Base-by-base conservation (phyloP, 805 yeast genomes). In the Yarrowia osloensis region DNA sequence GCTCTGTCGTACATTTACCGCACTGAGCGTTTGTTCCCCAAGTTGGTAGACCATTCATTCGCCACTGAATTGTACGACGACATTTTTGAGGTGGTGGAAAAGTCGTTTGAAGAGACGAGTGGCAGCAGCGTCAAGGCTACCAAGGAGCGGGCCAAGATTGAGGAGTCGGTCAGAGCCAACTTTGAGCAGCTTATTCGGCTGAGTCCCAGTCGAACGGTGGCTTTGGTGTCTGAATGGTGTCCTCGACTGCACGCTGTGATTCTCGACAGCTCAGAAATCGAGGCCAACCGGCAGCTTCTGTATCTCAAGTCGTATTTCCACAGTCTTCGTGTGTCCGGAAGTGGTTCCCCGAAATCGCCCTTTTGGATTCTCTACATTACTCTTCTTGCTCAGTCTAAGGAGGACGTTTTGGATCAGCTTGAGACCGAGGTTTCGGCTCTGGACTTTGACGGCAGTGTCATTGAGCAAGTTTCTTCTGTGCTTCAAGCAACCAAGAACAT, bases 1-100 rank as follows among this genome's bases (percentile, higher is more conserved):
- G 91, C 88, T 0, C 78, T 91, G 54, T 80, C 86, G 67, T 79
- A 82, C 59, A 71, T 90, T 3, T 89, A 87, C 73, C 76, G 83
- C 46, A 75, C 83, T 0, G 88, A 87, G 68, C 81, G 83, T 21
- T 81, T 78, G 62, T 84, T 79, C 68, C 76, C 85, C 2, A 82
- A 86, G 67, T 82, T 88, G 0, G 74, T 89, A 46, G 82, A 83
- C 85, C 90, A 87, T 68, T 85, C 26, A 70, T 66, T 54, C 21
- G 49, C 21, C 26, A 50, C 54, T n/a, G 61, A 28, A 44, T 49
- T 24, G 22, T 42, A 11, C 12, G 50, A 29, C 7, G 59, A 52
- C 19, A 63, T 70, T 40, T 55, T 71, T 17, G 70, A 65, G 4
- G 66, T 71, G 9, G 35, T 73, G 9, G 59, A 57, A 12, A 72